phyloP scores from a whole-genome alignment of 208 protist species.

The Plasmodiophora brassicae region DNA sequence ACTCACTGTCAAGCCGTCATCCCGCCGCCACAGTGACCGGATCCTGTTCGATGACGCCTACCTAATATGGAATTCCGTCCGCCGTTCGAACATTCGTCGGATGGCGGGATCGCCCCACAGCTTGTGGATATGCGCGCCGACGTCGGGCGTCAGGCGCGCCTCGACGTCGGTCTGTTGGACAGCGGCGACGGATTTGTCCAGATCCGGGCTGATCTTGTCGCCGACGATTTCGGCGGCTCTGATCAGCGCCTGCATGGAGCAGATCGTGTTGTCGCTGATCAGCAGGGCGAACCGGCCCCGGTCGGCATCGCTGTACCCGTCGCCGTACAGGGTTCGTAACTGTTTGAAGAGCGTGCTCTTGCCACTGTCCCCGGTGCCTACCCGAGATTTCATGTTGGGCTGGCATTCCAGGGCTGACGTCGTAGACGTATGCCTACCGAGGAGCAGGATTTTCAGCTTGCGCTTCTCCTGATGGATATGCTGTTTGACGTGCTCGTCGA shows the following conservation, averaged over 20 bases:
- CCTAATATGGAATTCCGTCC: conserved; percentile 13
- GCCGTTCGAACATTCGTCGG: not conserved
- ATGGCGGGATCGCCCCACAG: conserved; percentile 11
- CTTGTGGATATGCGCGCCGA: conserved; percentile 22
- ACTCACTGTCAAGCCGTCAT: no score
- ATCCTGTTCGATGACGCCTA: not conserved
- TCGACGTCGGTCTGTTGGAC: not conserved
- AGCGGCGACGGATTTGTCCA: not conserved
- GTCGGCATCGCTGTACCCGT: not conserved
- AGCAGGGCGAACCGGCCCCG: not conserved
- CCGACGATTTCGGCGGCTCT: not conserved
- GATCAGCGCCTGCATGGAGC: not conserved
- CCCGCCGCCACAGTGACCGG: no score
- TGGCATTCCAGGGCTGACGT: no score
- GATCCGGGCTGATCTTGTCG: not conserved
- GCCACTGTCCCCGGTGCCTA: conserved; percentile 35
- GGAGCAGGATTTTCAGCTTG: no score
- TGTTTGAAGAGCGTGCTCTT: conserved; percentile 42
- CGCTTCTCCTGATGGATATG: no score
- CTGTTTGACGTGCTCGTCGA: no score
- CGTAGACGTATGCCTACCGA: no score
- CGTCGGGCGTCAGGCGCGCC: not conserved
- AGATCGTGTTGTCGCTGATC: not conserved
- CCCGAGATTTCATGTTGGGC: no score
- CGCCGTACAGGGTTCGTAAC: conserved; percentile 26